Evolutionary conservation across 2,329 filamentous ascomycete species (phyloP), one percentile per base, ranked within the genome.

Genomic region (Geosmithia morbida): DNA sequence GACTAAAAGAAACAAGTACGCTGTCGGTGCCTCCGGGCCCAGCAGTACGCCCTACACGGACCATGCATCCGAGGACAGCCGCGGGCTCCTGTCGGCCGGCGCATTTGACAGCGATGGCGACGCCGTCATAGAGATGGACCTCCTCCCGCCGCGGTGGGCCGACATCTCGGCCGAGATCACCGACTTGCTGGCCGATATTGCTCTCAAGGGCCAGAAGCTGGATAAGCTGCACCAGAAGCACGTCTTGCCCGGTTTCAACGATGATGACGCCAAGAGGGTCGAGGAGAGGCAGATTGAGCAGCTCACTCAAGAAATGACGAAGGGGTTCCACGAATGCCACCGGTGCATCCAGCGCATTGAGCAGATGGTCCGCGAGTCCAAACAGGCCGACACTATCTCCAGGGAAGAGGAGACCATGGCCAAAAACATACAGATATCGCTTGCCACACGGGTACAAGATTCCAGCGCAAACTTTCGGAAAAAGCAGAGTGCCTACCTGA

Each of bases 201-300:
- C 87, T 46, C 81, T 79, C 51, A 87, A 94, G 66, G 85, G 87
- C 54, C 81, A 86, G 56, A 81, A 81, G 56, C 75, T 98, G 30
- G 92, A 97, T 59, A 87, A 89, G 59, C 71, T 98, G 51, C 92
- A 98, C 63, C 88, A 95, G 66, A 97, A 97, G 63, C 92, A 98
- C 66, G 85, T 98, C 42, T 74, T 98, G 14, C 92, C 92, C 0
- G 89, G 90, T 26, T 98, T 98, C 66, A 88, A 97, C 59, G 92
- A 98, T 57, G 90, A 97, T 56, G 86, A 88, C 48, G 77, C 87
- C 41, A 92, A 95, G 67, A 82, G 74, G 61, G 77, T 78, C 51
- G 92, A 98, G 62, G 92, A 97, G 67, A 70, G 77, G 46, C 83
- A 94, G 60, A 98, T 98, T 57, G 92, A 98, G 68, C 72, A 74